Evolutionary conservation across 1,284 basidiomycete genomes (phyloP), one percentile per base, ranked within the genome.

Genomic region (Somion occarium): DNA sequence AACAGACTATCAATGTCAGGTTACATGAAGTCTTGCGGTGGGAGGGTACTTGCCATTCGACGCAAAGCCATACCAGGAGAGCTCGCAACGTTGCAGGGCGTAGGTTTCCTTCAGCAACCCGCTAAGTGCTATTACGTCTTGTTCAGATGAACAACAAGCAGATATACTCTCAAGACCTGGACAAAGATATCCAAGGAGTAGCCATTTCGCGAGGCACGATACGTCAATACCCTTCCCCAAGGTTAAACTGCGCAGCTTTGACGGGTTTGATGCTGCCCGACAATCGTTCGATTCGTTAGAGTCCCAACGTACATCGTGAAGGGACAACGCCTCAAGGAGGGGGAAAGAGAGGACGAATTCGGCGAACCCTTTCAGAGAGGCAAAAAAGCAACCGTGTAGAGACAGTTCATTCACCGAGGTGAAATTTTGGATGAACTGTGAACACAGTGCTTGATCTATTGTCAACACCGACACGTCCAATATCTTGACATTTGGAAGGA

Each of bases 351-450:
- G 52, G 34, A 62, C 50, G 51, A 68, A 56, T 38, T 59, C 54
- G 48, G 59, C 56, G 54, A 66, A 56, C 46, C 60, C 58, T 19
- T 55, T 57, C 52, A 66, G 62, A 20, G 60, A 53, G 19, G 55
- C 27, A 51, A 68, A 65, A 25, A 59, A 59, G 53, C 66, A 68
- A 52, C 56, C 63, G 20, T 61, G 59, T 27, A 66, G 51, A 5
- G 49, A 53, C 38, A 66, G 57, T 15, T 57, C 49, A 11, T 56
- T 55, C n/a, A 64, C 57, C 38, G 63, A 46, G 13, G 51, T 48
- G 19, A 57, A 56, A 13, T 47, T 53, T 5, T 38, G 38, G 4
- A 60, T 39, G 11, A 49, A 26, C 20, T 39, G 38, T 2, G 22
- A 39, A n/a, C 20, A 19, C 43, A 61, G 48, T 43, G 50, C 49